phyloP scores from a whole-genome alignment of 768 basidiomycete species.

The Tricholoma hemisulphureum region DNA sequence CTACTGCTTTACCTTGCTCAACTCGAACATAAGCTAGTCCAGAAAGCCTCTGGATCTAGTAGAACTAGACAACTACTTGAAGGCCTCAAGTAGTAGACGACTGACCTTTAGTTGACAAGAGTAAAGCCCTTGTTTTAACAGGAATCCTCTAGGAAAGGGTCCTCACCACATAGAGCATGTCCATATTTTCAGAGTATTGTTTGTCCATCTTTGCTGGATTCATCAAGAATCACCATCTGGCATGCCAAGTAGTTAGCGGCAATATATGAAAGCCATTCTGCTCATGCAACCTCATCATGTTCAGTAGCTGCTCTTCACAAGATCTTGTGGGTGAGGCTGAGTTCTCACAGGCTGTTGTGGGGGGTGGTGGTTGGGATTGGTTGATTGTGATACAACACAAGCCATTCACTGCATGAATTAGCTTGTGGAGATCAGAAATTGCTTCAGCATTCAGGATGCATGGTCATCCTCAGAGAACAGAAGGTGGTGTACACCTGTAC shows the following conservation, averaged over 20 bases:
- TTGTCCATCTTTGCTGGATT: neutral
- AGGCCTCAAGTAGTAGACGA: too few species aligned
- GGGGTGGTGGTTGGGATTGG: constrained; percentile 11
- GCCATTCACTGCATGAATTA: constrained; percentile 19
- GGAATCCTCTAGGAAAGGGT: neutral
- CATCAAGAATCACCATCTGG: neutral
- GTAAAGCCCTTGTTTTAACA: too few species aligned
- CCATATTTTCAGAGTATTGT: neutral
- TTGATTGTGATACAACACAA: constrained; percentile 20
- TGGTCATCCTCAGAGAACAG: constrained; percentile 6
- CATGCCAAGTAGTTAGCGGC: neutral
- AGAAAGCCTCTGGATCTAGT: too few species aligned
- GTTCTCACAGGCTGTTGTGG: constrained; percentile 14
- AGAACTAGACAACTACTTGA: too few species aligned
- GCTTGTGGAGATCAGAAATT: constrained; percentile 9
- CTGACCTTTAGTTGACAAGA: too few species aligned
- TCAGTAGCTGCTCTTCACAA: constrained; percentile 18
- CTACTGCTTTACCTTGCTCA: too few species aligned
- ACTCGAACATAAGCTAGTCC: too few species aligned
- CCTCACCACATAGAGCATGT: neutral
- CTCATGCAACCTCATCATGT: constrained; percentile 15
- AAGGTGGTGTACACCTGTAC: constrained; percentile 50
- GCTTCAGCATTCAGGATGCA: constrained; percentile 1
- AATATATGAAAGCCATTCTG: constrained; percentile 14
- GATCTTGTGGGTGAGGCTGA: constrained; percentile 24